Evolutionary conservation across 495 filamentous ascomycete genomes (phyloP).

Genomic region (Acidiella bohemica): DNA sequence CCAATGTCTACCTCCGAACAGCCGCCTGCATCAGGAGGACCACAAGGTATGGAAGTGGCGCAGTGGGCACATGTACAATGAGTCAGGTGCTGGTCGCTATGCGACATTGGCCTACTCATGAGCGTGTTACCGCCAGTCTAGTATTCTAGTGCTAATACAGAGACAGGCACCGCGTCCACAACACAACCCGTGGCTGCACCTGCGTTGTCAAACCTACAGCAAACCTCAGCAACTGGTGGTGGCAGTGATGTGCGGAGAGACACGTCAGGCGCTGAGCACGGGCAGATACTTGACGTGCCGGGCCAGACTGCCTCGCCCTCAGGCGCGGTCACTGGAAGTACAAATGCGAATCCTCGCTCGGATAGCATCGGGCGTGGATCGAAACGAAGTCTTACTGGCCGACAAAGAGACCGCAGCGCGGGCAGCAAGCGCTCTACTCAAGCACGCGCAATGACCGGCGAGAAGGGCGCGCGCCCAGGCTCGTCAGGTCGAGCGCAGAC

Average conservation of each 20-base stretch:
- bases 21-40: constrained; percentile 8
- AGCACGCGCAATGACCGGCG: constrained; percentile 24
- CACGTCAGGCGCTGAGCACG: background rate
- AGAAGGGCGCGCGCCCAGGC: constrained; percentile 30
- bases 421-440: constrained; percentile 46
- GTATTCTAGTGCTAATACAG: no score
- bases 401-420: constrained; percentile 53
- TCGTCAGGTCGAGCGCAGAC: constrained; percentile 24
- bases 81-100: no score
- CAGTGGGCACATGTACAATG: no score
- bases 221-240: constrained; percentile 6
- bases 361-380: constrained; percentile 51
- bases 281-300: constrained; percentile 27
- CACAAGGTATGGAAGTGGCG: constrained; percentile 6
- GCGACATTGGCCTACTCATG: no score
- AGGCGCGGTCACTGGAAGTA: constrained; percentile 39
- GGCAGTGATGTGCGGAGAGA: background rate
- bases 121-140: no score
- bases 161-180: background rate
- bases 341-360: constrained; percentile 45
- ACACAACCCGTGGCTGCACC: constrained; percentile 7
- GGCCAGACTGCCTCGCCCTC: constrained; percentile 41
- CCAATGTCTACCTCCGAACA: constrained; percentile 15
- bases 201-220: constrained; percentile 2
- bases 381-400: constrained; percentile 55